Percentiles rank a stretch among this genome's conserved stretches.
phyloP scores from a whole-genome alignment of 2,329 filamentous ascomycete genomes.

The Epichloe typhina region DNA sequence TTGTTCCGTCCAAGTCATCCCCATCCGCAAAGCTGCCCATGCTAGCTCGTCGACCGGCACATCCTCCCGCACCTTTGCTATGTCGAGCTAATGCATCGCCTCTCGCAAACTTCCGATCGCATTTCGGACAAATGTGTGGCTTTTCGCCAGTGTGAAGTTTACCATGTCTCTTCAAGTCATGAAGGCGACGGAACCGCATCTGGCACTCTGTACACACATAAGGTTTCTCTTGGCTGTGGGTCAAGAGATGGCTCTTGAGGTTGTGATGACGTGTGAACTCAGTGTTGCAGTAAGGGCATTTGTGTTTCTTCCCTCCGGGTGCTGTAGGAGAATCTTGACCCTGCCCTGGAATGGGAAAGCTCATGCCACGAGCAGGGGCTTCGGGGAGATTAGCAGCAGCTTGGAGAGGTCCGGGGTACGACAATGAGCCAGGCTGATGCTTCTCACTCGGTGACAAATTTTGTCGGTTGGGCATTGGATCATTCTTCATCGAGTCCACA shows the following conservation, averaged over 20 bases:
- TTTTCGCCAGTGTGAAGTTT: conserved; percentile 96
- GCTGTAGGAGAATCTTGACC: conserved; percentile 44
- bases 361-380: conserved; percentile 38
- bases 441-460: conserved; percentile 39
- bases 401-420: conserved; percentile 40
- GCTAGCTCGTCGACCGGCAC: conserved; percentile 79
- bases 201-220: conserved; percentile 90
- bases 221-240: conserved; percentile 96
- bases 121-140: conserved; percentile 88
- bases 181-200: conserved; percentile 79
- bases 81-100: conserved; percentile 91
- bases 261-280: conserved; percentile 97
- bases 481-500: conserved; percentile 30
- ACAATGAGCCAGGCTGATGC: conserved; percentile 34
- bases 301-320: conserved; percentile 66
- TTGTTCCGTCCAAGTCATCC: conserved; percentile 50
- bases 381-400: conserved; percentile 28
- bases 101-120: conserved; percentile 85
- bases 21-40: conserved; percentile 71
- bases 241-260: conserved; percentile 90
- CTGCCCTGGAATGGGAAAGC: conserved; percentile 38
- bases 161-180: conserved; percentile 90
- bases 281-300: conserved; percentile 90
- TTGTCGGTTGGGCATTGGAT: conserved; percentile 22
- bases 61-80: conserved; percentile 90